Evolutionary conservation across 495 filamentous ascomycete species (phyloP), one percentile per base, ranked within the genome.

Genomic region (Xylaria telfairii): DNA sequence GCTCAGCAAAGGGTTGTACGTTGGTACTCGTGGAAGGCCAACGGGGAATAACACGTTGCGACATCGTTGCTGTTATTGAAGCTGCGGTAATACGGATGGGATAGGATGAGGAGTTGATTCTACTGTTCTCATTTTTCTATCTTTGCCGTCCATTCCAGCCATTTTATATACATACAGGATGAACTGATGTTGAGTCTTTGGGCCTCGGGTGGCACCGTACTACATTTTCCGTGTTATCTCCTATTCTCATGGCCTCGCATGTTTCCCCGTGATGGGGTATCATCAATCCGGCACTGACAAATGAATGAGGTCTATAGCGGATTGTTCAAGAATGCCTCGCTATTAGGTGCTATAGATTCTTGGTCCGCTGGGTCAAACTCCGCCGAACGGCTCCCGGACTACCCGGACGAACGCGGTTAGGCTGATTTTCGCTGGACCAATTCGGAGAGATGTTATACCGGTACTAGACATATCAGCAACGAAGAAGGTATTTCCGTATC

Each of bases 1-100:
- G 87, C 67, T 87, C 71, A 21, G 82, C 88, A 34, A 92, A 80
- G 13, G 84, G 83, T 12, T 80, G 75, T 3, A 84, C 74, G 74
- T 87, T 83, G 44, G 60, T 70, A 26, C 28, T 60, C 19, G 53
- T 68, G 10, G 65, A 68, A 46, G 65, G 65, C 51, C 54, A 68
- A 26, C 65, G 65, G 24, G 65, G 53, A 39, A 49, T 10, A 2
- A 32, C 13, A 17, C 15, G 37, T 32, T 68, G 1, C 8, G 65
- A 60, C 65, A 68, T 68, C 12, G 46, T 57, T 17, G 32, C 15
- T 39, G n/a, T 54, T 54, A 24, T 57, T 21, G 44, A 6, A 56
- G 34, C 4, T 67, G 65, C 39, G 24, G 12, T 44, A 5, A 44
- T 67, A n/a, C 44, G 44, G 12, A 67, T 42, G 13, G 34, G 30